Evolutionary conservation across 805 yeast species (phyloP), one percentile per base, ranked within the genome.

Genomic region (Phaffomyces antillensis): DNA sequence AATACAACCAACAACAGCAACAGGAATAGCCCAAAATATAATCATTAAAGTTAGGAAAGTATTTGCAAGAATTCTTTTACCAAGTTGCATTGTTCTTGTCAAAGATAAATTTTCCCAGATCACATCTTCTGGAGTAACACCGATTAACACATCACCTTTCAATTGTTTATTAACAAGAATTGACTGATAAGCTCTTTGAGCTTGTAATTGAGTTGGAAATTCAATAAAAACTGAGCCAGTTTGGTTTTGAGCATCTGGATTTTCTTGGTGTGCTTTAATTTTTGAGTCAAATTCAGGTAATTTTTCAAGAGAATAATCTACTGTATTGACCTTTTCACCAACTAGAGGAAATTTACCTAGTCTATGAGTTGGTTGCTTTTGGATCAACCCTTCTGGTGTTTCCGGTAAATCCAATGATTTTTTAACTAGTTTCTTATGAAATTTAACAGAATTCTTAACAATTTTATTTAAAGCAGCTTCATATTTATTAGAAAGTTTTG

Each of bases 1-100:
- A 52, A 93, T 83, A 55, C 80, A 76, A 77, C 98, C 98, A 42
- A 91, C 96, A 57, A 88, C 89, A n/a, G 97, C 96, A 35, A 91
- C 97, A 10, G 99, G 99, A 55, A 91, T 81, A 37, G 96, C 82
- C 98, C 98, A 91, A 67, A 89, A 88, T 40, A 91, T 77, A 49
- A 91, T 79, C 64, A 83, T 68, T 47, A 77, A 56, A 24, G 85
- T 78, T 57, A 85, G 71, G 41, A 88, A 67, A 15, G 86, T 70
- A 44, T 70, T 72, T 2, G 95, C 91, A 43, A 75, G 67, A 23
- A 75, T 45, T 46, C 71, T 73, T 67, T 80, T 83, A 20, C 75
- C 50, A 37, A 72, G 61, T 63, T 96, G 79, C 58, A 72, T 73
- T 49, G 67, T 66, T 62, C 78, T 73, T 11, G 77, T 67, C 56